These are phyloP conservation scores for Colletotrichum lini DNA, from an alignment of 2,329 filamentous ascomycete genomes.

Conservation along the genomic window DNA sequence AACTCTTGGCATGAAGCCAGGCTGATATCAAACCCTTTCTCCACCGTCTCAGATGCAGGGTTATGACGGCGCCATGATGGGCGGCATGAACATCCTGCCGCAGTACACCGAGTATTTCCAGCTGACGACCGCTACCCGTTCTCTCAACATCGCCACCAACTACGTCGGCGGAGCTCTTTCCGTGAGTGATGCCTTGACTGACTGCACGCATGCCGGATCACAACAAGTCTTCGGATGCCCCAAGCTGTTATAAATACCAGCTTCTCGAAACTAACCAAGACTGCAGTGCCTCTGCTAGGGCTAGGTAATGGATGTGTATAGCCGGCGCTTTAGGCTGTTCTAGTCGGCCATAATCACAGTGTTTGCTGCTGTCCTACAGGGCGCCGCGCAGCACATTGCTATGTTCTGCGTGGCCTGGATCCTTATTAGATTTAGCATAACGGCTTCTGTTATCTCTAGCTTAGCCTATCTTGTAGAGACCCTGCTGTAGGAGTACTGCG, in stretches of 20 bases:
- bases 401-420: conserved; percentile 26
- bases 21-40: not conserved
- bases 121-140: conserved; percentile 11
- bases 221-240: not conserved
- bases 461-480: conserved; percentile 26
- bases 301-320: conserved; percentile 13
- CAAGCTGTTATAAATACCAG: too few species aligned
- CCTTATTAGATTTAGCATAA: conserved; percentile 11
- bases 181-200: not conserved
- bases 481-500: conserved; percentile 9
- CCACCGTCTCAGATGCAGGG: conserved; percentile 13
- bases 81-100: conserved; percentile 29
- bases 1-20: too few species aligned
- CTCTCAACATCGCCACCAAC: conserved; percentile 28
- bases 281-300: conserved; percentile 19
- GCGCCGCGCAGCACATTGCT: conserved; percentile 14
- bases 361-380: conserved; percentile 13
- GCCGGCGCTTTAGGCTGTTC: conserved; percentile 9
- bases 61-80: conserved; percentile 28
- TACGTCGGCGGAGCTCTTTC: conserved; percentile 18
- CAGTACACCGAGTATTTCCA: conserved; percentile 18
- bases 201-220: too few species aligned
- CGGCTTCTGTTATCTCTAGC: conserved; percentile 18
- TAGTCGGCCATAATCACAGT: conserved; percentile 26
- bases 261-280: not conserved